A percentile compares a stretch with the other conserved stretches of the same genome.
phyloP scores from a whole-genome alignment of 805 yeast species.

The Saturnispora serradocipensis region DNA sequence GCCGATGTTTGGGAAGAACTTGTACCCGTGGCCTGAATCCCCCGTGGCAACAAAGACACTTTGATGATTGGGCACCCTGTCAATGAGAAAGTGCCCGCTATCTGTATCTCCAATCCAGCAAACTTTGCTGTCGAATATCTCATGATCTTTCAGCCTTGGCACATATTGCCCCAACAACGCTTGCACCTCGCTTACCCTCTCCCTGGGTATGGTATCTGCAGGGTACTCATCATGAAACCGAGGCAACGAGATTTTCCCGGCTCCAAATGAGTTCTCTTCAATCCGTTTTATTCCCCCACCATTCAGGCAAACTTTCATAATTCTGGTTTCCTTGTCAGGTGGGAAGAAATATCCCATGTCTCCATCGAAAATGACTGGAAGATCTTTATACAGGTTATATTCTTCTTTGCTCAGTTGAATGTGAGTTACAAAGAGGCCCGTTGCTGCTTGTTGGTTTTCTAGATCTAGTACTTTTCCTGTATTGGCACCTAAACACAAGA shows the following conservation, averaged over 20 bases:
- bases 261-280: constrained; percentile 11
- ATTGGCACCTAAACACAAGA: constrained; percentile 33
- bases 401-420: constrained; percentile 31
- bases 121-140: constrained; percentile 24
- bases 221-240: constrained; percentile 26
- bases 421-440: constrained; percentile 32
- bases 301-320: constrained; percentile 32
- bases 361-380: constrained; percentile 36
- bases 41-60: constrained; percentile 35
- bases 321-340: constrained; percentile 32
- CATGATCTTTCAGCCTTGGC: constrained; percentile 30
- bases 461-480: constrained; percentile 30
- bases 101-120: constrained; percentile 33
- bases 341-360: constrained; percentile 40
- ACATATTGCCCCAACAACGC: constrained; percentile 23
- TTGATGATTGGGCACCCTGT: constrained; percentile 25
- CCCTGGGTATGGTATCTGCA: constrained; percentile 29
- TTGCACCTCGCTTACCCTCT: constrained; percentile 21
- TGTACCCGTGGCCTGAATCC: constrained; percentile 38
- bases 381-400: constrained; percentile 26
- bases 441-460: constrained; percentile 27
- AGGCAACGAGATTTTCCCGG: constrained; percentile 27
- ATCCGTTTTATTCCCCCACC: constrained; percentile 25
- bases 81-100: constrained; percentile 32
- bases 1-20: constrained; percentile 38